These are phyloP conservation scores for Phialophora chinensis DNA, from an alignment of 2,329 filamentous ascomycete species.

Conservation along the genomic window DNA sequence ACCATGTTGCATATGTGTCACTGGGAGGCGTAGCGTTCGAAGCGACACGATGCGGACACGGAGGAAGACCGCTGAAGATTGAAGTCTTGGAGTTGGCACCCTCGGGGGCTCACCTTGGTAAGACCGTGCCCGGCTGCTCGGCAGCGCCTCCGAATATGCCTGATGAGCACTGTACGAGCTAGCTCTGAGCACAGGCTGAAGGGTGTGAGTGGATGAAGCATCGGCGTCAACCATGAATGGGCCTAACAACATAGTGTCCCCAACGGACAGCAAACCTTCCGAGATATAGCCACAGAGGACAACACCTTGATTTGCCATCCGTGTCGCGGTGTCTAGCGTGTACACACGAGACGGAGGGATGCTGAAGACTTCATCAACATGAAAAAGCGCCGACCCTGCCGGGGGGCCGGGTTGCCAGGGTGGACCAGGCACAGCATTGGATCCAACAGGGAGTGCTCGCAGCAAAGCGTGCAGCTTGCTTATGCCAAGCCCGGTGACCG, in stretches of 20 bases:
- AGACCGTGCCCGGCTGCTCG: conserved; percentile 22
- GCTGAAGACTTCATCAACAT: conserved; percentile 88
- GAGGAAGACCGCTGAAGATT: conserved; percentile 25
- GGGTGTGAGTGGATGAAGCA: not conserved
- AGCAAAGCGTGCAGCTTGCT: conserved; percentile 81
- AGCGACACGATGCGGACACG: conserved; percentile 81
- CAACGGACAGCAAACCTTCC: conserved; percentile 77
- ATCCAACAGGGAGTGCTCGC: conserved; percentile 65
- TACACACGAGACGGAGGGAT: conserved; percentile 68
- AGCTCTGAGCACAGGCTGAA: conserved; percentile 21
- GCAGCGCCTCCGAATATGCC: not conserved
- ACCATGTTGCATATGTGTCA: conserved; percentile 73
- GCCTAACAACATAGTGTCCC: conserved; percentile 78
- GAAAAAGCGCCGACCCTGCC: conserved; percentile 68
- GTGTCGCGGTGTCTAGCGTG: conserved; percentile 44
- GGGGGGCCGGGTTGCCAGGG: conserved; percentile 50
- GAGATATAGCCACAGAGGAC: conserved; percentile 85
- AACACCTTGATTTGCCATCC: conserved; percentile 61
- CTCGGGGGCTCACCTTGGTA: conserved; percentile 23
- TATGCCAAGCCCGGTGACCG: conserved; percentile 83
- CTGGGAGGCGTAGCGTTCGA: conserved; percentile 83
- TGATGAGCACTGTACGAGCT: conserved; percentile 26
- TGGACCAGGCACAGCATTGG: not conserved
- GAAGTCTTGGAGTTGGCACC: conserved; percentile 3
- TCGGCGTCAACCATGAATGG: conserved; percentile 63